phyloP scores from a whole-genome alignment of 495 filamentous ascomycete genomes.

The Xylaria grammica region DNA sequence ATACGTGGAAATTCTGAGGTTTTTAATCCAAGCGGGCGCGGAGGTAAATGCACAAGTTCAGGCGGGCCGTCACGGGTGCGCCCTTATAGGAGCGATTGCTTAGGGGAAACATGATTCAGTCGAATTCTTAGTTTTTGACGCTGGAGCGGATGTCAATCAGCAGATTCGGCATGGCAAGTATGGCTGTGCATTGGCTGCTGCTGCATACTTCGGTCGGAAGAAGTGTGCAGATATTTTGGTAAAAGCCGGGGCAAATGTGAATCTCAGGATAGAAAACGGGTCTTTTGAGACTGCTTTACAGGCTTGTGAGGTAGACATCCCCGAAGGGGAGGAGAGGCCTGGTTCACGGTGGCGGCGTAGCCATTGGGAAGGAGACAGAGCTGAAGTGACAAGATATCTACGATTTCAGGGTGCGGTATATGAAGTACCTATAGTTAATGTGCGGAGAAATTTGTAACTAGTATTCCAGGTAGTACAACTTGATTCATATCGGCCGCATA shows the following conservation, averaged over 20 bases:
- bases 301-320: neutral
- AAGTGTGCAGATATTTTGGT: neutral
- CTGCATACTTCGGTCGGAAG: neutral
- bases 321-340: no score
- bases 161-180: neutral
- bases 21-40: neutral
- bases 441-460: no score
- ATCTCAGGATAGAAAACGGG: neutral
- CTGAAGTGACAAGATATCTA: no score
- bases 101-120: neutral
- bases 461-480: no score
- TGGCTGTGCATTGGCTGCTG: neutral
- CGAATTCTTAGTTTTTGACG: neutral
- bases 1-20: neutral
- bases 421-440: no score
- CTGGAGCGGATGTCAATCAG: constrained; percentile 1
- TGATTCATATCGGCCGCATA: no score
- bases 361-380: no score
- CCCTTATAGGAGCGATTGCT: neutral
- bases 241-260: neutral
- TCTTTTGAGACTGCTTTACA: neutral
- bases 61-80: neutral
- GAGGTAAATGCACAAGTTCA: neutral
- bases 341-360: no score
- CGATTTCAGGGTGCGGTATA: no score